Evolutionary conservation across 257 asterid genomes (phyloP).

Genomic region (Prunella vulgaris): DNA sequence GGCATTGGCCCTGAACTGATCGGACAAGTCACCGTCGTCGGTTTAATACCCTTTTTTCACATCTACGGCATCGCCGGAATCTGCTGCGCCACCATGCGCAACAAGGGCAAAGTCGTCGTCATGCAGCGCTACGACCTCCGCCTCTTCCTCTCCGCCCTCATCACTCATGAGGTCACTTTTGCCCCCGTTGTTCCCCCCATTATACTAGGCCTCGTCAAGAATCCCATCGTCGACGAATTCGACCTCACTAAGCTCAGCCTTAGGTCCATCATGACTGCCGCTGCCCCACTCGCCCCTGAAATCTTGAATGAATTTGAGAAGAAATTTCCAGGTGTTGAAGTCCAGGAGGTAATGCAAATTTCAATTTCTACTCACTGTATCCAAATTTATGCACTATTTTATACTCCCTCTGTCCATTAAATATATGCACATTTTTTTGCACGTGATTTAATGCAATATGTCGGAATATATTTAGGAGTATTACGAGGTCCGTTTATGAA

Average conservation of each 20-base stretch:
- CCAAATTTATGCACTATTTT: too few relatives aligned
- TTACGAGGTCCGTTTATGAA: too few relatives aligned
- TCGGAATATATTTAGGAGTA: too few relatives aligned
- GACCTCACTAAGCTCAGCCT: conserved; percentile 67
- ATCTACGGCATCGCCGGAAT: conserved; percentile 90
- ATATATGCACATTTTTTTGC: too few relatives aligned
- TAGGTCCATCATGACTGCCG: conserved; percentile 82
- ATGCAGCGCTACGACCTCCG: conserved; percentile 82
- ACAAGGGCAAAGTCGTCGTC: conserved; percentile 90
- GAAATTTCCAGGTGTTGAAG: conserved; percentile 71
- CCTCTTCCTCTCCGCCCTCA: conserved; percentile 52
- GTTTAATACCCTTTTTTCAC: conserved; percentile 85
- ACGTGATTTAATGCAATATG: too few relatives aligned
- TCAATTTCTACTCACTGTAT: too few relatives aligned
- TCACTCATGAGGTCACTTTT: conserved; percentile 65
- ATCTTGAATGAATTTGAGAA: conserved; percentile 63
- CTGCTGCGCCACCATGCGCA: conserved; percentile 83
- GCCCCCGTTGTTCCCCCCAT: conserved; percentile 95
- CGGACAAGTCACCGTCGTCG: conserved; percentile 70
- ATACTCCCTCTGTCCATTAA: too few relatives aligned
- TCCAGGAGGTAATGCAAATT: conserved; percentile 60
- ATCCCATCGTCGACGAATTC: conserved; percentile 77
- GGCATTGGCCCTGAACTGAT: conserved; percentile 75
- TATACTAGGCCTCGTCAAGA: conserved; percentile 75
- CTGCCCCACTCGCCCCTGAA: conserved; percentile 94